Evolutionary conservation across 2,329 filamentous ascomycete species (phyloP).

Genomic region (Cladosporium sp.): DNA sequence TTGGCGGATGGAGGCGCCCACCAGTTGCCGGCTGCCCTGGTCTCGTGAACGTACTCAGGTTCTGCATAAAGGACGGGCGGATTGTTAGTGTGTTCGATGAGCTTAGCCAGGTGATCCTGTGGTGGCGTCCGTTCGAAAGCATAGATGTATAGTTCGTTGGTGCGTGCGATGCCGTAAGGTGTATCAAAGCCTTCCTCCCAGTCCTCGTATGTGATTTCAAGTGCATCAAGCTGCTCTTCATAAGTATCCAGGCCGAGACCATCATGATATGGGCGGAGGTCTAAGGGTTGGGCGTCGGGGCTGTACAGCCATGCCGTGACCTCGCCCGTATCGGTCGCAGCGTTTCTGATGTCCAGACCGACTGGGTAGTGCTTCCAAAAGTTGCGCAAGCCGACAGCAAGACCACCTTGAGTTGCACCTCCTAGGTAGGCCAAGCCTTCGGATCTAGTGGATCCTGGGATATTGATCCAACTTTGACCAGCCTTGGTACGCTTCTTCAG

Average conservation of each 20-base stretch:
- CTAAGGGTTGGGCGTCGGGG: constrained; percentile 52
- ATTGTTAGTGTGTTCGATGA: constrained; percentile 46
- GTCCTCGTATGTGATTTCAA: constrained; percentile 62
- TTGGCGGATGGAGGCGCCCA: constrained; percentile 43
- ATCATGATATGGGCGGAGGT: constrained; percentile 56
- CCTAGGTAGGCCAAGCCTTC: constrained; percentile 58
- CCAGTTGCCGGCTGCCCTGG: constrained; percentile 52
- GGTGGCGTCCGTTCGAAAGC: constrained; percentile 52
- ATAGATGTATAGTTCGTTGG: constrained; percentile 51
- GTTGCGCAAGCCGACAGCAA: constrained; percentile 55
- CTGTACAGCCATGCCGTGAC: constrained; percentile 60
- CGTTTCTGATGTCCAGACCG: constrained; percentile 52
- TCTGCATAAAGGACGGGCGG: constrained; percentile 51
- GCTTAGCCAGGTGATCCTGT: constrained; percentile 40
- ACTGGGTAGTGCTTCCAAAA: constrained; percentile 63
- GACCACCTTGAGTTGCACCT: constrained; percentile 52
- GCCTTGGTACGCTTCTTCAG: constrained; percentile 57
- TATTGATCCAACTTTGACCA: constrained; percentile 56
- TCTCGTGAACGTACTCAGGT: constrained; percentile 48
- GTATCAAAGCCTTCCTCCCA: constrained; percentile 54
- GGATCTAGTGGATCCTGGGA: constrained; percentile 53
- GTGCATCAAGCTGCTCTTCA: constrained; percentile 54
- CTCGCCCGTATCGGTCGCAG: constrained; percentile 46
- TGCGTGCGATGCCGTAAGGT: constrained; percentile 55
- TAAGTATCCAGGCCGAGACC: constrained; percentile 55